These are phyloP conservation scores for Kodamaea restingae DNA, from an alignment of 805 yeast genomes.

Conservation along the genomic window DNA sequence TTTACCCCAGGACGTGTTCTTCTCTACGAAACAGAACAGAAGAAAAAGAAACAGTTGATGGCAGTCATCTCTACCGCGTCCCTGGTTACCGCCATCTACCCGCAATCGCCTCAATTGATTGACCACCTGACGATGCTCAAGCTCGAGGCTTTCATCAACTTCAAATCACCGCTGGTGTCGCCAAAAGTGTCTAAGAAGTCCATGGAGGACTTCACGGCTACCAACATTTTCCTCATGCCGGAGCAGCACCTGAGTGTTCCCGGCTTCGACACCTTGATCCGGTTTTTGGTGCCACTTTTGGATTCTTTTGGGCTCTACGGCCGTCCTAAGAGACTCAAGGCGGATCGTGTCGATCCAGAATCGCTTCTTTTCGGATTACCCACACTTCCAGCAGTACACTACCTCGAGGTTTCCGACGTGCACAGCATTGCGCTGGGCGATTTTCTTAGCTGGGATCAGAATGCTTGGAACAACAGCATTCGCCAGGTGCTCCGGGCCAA, in stretches of 20 bases:
- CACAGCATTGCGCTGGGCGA: slow-evolving; percentile 19
- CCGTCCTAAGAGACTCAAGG: slow-evolving; percentile 41
- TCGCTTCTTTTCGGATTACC: slow-evolving; percentile 43
- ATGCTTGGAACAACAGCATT: slow-evolving; percentile 31
- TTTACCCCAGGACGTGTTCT: slow-evolving; percentile 61
- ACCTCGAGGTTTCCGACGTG: slow-evolving; percentile 34
- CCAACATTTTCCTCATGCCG: slow-evolving; percentile 42
- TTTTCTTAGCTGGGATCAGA: slow-evolving; percentile 36
- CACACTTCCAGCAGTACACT: slow-evolving; percentile 43
- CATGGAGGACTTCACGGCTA: slow-evolving; percentile 35
- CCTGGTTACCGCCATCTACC: slow-evolving; percentile 87
- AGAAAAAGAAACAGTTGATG: slow-evolving; percentile 65
- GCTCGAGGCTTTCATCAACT: slow-evolving; percentile 74
- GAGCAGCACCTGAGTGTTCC: slow-evolving; percentile 45
- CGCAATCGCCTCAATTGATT: slow-evolving; percentile 74
- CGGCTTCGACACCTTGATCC: slow-evolving; percentile 46
- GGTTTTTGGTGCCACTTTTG: slow-evolving; percentile 37
- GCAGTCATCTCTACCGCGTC: slow-evolving; percentile 71
- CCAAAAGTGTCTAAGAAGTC: slow-evolving; percentile 31
- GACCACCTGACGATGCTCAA: slow-evolving; percentile 87
- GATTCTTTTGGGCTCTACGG: slow-evolving; percentile 45
- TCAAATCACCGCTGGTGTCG: slow-evolving; percentile 39
- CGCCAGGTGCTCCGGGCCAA: slow-evolving; percentile 30
- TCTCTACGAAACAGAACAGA: slow-evolving; percentile 82
- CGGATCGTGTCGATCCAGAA: slow-evolving; percentile 38